These are phyloP conservation scores for Neolentinus lepideus DNA, from an alignment of 1,284 basidiomycete species.

Conservation along the genomic window DNA sequence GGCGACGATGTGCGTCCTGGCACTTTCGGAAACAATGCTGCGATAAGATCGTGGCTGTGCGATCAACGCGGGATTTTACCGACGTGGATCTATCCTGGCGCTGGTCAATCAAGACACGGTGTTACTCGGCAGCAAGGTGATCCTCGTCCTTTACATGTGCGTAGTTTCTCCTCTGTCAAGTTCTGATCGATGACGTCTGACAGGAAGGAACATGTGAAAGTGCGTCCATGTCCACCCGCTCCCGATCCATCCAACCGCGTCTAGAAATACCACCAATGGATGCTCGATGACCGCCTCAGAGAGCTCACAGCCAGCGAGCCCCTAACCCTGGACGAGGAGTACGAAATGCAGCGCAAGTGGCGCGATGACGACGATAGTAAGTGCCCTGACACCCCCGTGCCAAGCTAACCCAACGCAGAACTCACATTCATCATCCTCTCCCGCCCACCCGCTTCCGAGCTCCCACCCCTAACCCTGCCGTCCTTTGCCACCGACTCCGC, in stretches of 20 bases:
- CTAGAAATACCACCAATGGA: slow-evolving; percentile 89
- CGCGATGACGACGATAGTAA: slow-evolving; percentile 80
- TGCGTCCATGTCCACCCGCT: slow-evolving; percentile 20
- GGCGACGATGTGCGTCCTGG: no score
- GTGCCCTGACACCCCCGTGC: slow-evolving; percentile 17
- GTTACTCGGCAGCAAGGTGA: slow-evolving; percentile 54
- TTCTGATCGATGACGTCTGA: no score
- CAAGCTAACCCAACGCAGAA: slow-evolving; percentile 35
- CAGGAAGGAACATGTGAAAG: slow-evolving; percentile 56
- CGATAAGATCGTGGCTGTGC: no score
- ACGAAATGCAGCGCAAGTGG: slow-evolving; percentile 96
- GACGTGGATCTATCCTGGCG: no score
- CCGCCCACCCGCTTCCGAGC: slow-evolving; percentile 22
- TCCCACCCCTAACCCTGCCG: slow-evolving; percentile 15
- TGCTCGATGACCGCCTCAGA: slow-evolving; percentile 72
- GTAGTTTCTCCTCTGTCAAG: no score
- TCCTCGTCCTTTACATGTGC: slow-evolving; percentile 72
- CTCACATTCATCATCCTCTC: slow-evolving; percentile 88
- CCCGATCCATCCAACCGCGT: slow-evolving; percentile 3
- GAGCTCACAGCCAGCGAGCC: slow-evolving; percentile 85
- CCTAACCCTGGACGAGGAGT: slow-evolving; percentile 78
- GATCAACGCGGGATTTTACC: no score
- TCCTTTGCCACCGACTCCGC: slow-evolving; percentile 16
- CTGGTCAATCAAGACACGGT: slow-evolving; percentile 53
- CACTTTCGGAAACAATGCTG: no score